These are phyloP conservation scores for Allomyces arbusculus DNA, from an alignment of 192 early-diverging fungal species.

Conservation along the genomic window DNA sequence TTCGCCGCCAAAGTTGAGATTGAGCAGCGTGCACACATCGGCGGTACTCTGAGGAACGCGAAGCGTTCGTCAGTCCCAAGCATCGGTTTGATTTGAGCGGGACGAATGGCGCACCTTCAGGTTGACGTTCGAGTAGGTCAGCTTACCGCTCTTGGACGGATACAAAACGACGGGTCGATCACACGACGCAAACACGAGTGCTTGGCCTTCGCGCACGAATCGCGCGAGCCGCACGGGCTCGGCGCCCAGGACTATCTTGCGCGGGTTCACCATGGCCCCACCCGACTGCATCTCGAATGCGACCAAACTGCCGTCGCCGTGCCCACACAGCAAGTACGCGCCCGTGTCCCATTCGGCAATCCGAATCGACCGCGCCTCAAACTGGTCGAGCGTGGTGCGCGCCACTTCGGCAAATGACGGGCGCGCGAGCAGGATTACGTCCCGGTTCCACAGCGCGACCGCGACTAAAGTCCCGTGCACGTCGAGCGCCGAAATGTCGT, in stretches of 20 bases:
- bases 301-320: constrained; percentile 57
- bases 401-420: no score
- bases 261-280: constrained; percentile 13
- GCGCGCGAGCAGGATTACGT: constrained; percentile 7
- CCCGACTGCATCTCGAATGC: constrained; percentile 37
- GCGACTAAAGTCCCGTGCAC: constrained; percentile 34
- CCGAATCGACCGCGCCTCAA: no score
- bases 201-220: constrained; percentile 18
- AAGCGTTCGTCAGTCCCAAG: no score
- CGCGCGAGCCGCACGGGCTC: constrained; percentile 42
- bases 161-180: constrained; percentile 68
- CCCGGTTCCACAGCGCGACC: constrained; percentile 55
- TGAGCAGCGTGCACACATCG: constrained; percentile 17
- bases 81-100: no score
- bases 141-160: constrained; percentile 29
- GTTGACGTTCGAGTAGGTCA: constrained; percentile 73
- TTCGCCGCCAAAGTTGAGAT: constrained; percentile 28
- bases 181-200: constrained; percentile 55
- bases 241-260: constrained; percentile 52
- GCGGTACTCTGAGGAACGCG: neutral
- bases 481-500: constrained; percentile 58
- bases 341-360: no score
- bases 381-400: no score
- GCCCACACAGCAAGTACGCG: constrained; percentile 2
- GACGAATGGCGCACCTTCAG: constrained; percentile 22